Percentiles rank a stretch among this genome's conserved stretches.
Conservation (phyloP, 192 early-diverging fungal species). For the Coemansia sp. region DNA sequence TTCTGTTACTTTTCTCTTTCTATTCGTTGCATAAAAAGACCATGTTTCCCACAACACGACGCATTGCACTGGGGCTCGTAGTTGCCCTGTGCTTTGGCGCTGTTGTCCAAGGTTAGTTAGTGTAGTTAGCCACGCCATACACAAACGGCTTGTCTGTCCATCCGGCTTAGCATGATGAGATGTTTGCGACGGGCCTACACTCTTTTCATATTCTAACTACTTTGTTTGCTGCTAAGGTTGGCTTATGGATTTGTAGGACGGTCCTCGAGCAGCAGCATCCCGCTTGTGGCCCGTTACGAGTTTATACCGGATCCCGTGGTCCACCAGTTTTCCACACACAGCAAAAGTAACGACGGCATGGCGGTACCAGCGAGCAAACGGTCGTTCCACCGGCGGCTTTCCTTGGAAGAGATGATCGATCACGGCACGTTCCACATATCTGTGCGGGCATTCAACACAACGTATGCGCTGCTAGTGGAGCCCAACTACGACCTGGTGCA, state of each 20-base stretch:
- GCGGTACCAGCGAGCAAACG: slow-evolving; percentile 7
- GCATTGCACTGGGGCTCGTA: not conserved
- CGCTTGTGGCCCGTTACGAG: slow-evolving; percentile 43
- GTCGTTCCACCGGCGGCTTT: slow-evolving; percentile 34
- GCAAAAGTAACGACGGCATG: not conserved
- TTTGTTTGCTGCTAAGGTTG: too few species aligned
- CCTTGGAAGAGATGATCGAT: slow-evolving; percentile 31
- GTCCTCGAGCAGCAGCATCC: slow-evolving; percentile 30
- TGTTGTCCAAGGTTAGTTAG: not conserved
- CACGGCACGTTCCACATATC: slow-evolving; percentile 61
- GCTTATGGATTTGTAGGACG: slow-evolving; percentile 17
- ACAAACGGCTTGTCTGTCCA: too few species aligned
- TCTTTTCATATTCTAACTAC: too few species aligned
- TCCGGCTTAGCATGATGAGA: too few species aligned
- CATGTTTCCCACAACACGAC: not conserved
- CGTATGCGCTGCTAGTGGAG: slow-evolving; percentile 64
- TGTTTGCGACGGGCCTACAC: too few species aligned
- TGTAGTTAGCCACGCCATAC: not conserved
- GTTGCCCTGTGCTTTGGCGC: not conserved
- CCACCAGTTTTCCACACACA: slow-evolving; percentile 23
- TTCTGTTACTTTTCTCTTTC: too few species aligned
- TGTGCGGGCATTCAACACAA: slow-evolving; percentile 64
- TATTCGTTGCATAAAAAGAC: not conserved
- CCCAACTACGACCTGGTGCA: slow-evolving; percentile 72
- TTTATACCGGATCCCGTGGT: slow-evolving; percentile 47